Conservation (phyloP, 2,329 filamentous ascomycete genomes). For the Fusarium sp. region DNA sequence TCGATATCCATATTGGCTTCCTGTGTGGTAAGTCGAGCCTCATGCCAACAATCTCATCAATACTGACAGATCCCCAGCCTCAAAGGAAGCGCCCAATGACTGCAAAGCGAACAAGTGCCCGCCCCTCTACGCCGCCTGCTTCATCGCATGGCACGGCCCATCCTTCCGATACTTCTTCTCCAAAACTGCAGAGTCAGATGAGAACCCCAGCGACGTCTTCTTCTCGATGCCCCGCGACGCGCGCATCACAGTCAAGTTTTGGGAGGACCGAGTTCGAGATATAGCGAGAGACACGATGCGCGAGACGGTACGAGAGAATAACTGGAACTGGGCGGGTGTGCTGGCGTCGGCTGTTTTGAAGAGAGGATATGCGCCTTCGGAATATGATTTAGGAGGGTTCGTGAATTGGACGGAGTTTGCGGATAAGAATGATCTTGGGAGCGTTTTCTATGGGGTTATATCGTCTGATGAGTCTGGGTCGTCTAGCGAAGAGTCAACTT, state of each 20-base stretch:
- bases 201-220: background rate
- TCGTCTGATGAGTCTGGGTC: background rate
- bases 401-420: background rate
- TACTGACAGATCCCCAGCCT: background rate
- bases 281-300: background rate
- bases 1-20: background rate
- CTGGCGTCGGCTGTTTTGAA: background rate
- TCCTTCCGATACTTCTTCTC: background rate
- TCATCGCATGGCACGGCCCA: background rate
- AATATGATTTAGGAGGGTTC: background rate
- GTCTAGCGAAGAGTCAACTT: background rate
- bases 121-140: background rate
- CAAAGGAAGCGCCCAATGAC: background rate
- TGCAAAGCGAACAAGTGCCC: background rate
- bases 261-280: background rate
- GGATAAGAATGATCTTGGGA: background rate
- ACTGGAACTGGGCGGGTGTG: background rate
- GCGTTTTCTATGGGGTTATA: fast-evolving
- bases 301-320: background rate
- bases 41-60: fast-evolving
- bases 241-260: fast-evolving
- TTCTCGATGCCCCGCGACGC: background rate
- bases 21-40: background rate
- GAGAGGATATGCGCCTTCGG: background rate
- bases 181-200: fast-evolving